These are phyloP conservation scores for Dendrothele bispora DNA, from an alignment of 768 basidiomycete species.

Conservation along the genomic window DNA sequence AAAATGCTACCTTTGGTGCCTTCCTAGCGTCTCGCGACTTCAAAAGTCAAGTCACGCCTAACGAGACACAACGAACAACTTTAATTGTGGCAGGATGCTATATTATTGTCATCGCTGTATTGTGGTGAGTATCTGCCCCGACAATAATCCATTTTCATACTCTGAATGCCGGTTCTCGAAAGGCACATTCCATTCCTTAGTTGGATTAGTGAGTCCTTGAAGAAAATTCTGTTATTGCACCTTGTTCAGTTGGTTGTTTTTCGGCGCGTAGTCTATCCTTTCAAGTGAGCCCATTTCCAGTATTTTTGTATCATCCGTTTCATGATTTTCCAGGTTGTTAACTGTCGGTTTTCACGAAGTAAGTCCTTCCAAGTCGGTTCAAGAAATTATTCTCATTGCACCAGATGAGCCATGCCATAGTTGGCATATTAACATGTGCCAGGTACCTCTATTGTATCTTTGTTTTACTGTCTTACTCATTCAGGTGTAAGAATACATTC, in stretches of 20 bases:
- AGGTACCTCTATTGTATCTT: no score
- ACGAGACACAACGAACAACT: slow-evolving; percentile 70
- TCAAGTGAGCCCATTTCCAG: slow-evolving; percentile 62
- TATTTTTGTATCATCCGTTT: slow-evolving; percentile 1
- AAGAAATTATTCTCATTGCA: slow-evolving; percentile 7
- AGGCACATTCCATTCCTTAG: slow-evolving; percentile 82
- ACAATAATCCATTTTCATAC: slow-evolving; percentile 5
- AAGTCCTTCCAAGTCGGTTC: slow-evolving; percentile 8
- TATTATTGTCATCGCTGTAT: slow-evolving; percentile 70
- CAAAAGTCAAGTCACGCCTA: slow-evolving; percentile 55
- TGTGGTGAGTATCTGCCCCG: slow-evolving; percentile 55
- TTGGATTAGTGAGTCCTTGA: slow-evolving; percentile 60
- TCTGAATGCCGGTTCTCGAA: slow-evolving; percentile 1
- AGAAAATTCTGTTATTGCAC: neutral
- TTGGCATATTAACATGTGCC: slow-evolving; percentile 84
- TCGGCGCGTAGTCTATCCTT: slow-evolving; percentile 70
- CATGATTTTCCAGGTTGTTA: slow-evolving; percentile 50
- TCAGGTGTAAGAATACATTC: no score
- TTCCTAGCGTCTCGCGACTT: slow-evolving; percentile 38
- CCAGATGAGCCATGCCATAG: slow-evolving; percentile 85
- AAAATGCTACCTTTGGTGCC: neutral
- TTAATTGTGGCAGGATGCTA: slow-evolving; percentile 81
- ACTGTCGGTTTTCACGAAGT: slow-evolving; percentile 92
- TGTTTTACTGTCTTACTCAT: no score
- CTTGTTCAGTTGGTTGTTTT: slow-evolving; percentile 14